Percentiles rank a stretch among this genome's conserved stretches.
Evolutionary conservation across 1,284 basidiomycete species (phyloP).

Genomic region (Rugosomyces carneus): DNA sequence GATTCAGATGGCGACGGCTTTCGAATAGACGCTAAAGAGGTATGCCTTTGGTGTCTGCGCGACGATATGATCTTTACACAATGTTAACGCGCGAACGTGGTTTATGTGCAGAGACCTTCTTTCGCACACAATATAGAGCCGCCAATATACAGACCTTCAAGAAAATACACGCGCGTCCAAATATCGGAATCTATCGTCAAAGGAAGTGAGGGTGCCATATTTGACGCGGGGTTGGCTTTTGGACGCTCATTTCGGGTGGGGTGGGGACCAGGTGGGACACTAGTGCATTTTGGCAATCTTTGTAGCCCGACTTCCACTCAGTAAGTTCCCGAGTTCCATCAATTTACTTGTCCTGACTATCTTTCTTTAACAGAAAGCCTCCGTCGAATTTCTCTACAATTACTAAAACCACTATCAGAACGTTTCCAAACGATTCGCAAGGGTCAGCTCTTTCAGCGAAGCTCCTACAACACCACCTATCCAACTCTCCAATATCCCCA

Average conservation of each 20-base stretch:
- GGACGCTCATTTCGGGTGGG: constrained; percentile 88
- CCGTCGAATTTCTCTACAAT: constrained; percentile 56
- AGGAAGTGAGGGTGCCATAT: constrained; percentile 59
- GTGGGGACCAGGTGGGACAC: constrained; percentile 79
- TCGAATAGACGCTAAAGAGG: constrained; percentile 61
- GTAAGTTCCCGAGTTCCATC: constrained; percentile 30
- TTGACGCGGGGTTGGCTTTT: constrained; percentile 81
- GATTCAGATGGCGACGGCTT: constrained; percentile 67
- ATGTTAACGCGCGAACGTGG: constrained; percentile 5
- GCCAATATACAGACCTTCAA: constrained; percentile 55
- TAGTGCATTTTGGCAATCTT: constrained; percentile 74
- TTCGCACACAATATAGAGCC: constrained; percentile 70
- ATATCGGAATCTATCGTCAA: constrained; percentile 56
- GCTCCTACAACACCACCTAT: constrained; percentile 77
- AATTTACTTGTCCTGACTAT: constrained; percentile 8
- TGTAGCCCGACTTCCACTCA: constrained; percentile 46
- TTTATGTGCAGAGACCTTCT: constrained; percentile 53
- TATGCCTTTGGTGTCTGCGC: constrained; percentile 26
- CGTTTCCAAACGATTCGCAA: constrained; percentile 24
- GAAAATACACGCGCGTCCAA: constrained; percentile 67
- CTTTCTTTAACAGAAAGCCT: constrained; percentile 33
- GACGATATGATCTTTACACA: not conserved
- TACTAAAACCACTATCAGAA: constrained; percentile 40
- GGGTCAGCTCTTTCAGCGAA: constrained; percentile 47
- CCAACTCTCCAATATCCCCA: constrained; percentile 62